Base-by-base conservation (phyloP, 495 filamentous ascomycete genomes). In the Sordaria brevicollis region DNA sequence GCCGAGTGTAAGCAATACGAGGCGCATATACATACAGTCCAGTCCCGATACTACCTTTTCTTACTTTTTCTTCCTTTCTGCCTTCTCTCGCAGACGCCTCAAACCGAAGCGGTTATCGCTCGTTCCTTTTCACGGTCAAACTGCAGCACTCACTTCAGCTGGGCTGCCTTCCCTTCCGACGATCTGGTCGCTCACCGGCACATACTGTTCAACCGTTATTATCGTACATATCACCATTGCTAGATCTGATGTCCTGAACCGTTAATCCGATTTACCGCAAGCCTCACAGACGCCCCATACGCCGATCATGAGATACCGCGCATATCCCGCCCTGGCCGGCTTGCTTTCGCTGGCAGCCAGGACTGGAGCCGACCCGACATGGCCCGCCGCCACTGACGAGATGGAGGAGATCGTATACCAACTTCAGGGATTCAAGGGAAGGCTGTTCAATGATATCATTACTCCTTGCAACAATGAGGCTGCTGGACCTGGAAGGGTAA, bases 351-450 rank as follows among this genome's bases (percentile, higher is more conserved):
- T 79, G n/a, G 78, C 76, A 41, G 74, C 73, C 11, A 33, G 67
- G 65, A 43, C 68, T 65, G 78, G 74, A 35, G 80, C 84, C 7
- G 82, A 84, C 70, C 85, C 85, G 38, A 89, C 86, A 77, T 89
- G 87, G 87, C 87, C 87, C 5, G 81, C 85, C 7, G 75, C 81
- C 0, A 84, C 83, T 5, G 87, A 89, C 72, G 87, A 89, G 77
- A 79, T 89, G 73, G 87, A 89, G 76, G 87, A 88, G 77, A 86
- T 89, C 68, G 83, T 89, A 79, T 86, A 84, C 72, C 83, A 88
- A 70, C 84, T 85, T 35, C 77, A 82, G 29, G 86, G 86, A 0
- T 84, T 86, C 70, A 82, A 81, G 62, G 80, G 79, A 29, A 79
- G 87, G 70, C 76, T 83, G 67, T 88, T 90, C 71, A 81, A 83